Percentiles rank a stretch among this genome's conserved stretches.
phyloP scores from a whole-genome alignment of 2,329 filamentous ascomycete genomes.

The Westerdykella ornata region DNA sequence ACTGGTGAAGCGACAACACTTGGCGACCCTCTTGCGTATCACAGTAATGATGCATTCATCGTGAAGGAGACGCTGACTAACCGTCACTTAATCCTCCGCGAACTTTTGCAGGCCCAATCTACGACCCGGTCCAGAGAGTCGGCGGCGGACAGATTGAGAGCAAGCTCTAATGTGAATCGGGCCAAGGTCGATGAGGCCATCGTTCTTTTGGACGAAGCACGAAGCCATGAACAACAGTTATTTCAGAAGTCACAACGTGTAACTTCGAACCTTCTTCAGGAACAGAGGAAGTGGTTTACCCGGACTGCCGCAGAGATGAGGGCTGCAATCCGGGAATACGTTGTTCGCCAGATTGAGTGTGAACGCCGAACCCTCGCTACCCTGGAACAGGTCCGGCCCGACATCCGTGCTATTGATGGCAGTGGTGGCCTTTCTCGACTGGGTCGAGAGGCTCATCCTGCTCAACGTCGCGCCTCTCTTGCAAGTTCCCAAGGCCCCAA shows the following conservation, averaged over 20 bases:
- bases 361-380: conserved; percentile 87
- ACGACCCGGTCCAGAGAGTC: conserved; percentile 72
- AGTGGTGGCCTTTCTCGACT: conserved; percentile 84
- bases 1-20: conserved; percentile 94
- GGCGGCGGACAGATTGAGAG: conserved; percentile 82
- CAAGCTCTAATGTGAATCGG: conserved; percentile 74
- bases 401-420: conserved; percentile 86
- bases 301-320: conserved; percentile 80
- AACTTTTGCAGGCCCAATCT: conserved; percentile 87
- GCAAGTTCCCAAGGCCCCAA: conserved; percentile 90
- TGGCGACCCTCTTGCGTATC: conserved; percentile 87
- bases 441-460: conserved; percentile 79
- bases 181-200: conserved; percentile 99
- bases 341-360: conserved; percentile 88
- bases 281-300: conserved; percentile 85
- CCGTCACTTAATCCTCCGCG: conserved; percentile 89
- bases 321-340: conserved; percentile 80
- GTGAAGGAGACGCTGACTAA: conserved; percentile 98
- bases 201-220: conserved; percentile 77
- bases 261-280: conserved; percentile 78
- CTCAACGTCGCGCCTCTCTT: conserved; percentile 64
- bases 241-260: conserved; percentile 81
- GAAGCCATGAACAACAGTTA: conserved; percentile 72
- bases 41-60: conserved; percentile 92
- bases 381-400: conserved; percentile 86